Evolutionary conservation across 1,284 basidiomycete species (phyloP).

Genomic region (Trichosporon sp.): DNA sequence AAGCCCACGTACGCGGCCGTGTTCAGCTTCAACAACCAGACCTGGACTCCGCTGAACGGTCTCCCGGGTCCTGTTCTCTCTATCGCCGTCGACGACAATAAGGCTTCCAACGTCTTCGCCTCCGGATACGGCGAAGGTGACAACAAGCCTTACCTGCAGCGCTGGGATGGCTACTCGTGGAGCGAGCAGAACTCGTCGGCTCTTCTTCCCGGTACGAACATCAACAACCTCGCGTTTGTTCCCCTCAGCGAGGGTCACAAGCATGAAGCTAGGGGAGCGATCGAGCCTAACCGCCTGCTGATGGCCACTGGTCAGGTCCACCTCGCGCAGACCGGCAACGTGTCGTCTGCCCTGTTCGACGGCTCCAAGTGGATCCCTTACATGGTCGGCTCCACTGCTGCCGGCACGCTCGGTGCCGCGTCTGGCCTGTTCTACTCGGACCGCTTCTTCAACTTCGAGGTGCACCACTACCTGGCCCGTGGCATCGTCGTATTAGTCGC

Average conservation of each 20-base stretch:
- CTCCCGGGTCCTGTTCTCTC: conserved; percentile 90
- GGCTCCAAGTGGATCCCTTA: conserved; percentile 82
- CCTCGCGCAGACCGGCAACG: conserved; percentile 70
- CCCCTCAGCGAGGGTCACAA: conserved; percentile 69
- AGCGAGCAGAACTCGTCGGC: conserved; percentile 62
- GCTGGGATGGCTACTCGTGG: conserved; percentile 82
- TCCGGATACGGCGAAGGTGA: conserved; percentile 74
- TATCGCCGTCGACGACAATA: conserved; percentile 78
- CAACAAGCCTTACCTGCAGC: conserved; percentile 69
- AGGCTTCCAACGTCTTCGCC: conserved; percentile 82
- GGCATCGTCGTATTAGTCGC: conserved; percentile 96
- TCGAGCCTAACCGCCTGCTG: conserved; percentile 85
- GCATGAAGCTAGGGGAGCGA: conserved; percentile 60
- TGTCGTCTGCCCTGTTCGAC: conserved; percentile 84
- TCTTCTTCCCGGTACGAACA: conserved; percentile 51
- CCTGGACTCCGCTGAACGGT: conserved; percentile 69
- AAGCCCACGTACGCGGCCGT: conserved; percentile 67
- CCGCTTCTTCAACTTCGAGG: conserved; percentile 70
- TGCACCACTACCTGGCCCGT: conserved; percentile 75
- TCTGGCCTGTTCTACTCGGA: conserved; percentile 81
- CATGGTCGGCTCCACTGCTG: conserved; percentile 68
- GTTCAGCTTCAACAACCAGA: conserved; percentile 69
- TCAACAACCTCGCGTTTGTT: conserved; percentile 86
- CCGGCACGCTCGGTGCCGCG: conserved; percentile 72
- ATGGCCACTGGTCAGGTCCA: conserved; percentile 81